Conservation (phyloP, 495 filamentous ascomycete species). For the Xylaria grammica region DNA sequence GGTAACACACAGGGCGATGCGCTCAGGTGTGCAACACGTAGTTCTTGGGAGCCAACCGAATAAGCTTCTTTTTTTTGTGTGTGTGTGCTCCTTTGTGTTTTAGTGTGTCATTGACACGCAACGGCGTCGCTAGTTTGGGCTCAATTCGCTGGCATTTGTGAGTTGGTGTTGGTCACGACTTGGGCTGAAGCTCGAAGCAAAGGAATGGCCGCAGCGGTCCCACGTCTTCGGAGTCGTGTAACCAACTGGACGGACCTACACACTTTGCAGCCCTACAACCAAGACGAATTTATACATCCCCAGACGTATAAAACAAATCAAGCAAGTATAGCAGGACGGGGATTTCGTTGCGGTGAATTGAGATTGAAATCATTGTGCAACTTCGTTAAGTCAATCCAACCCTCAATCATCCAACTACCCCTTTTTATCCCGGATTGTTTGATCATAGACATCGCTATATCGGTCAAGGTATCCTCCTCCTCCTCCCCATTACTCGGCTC, state of each 20-base stretch:
- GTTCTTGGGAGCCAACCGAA: slow-evolving; percentile 6
- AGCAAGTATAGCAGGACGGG: background rate
- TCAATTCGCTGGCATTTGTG: slow-evolving; percentile 3
- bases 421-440: background rate
- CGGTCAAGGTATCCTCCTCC: background rate
- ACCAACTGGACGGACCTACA: slow-evolving; percentile 1
- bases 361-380: background rate
- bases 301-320: background rate
- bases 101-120: background rate
- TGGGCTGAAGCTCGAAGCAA: slow-evolving; percentile 5
- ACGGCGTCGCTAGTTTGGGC: background rate
- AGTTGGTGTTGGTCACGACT: slow-evolving; percentile 8
- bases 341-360: background rate
- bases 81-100: background rate
- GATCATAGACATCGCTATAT: background rate
- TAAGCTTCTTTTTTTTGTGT: background rate
- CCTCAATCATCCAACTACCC: background rate
- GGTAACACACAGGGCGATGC: slow-evolving; percentile 10
- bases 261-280: slow-evolving; percentile 9
- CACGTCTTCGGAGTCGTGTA: slow-evolving; percentile 18
- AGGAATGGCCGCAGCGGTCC: slow-evolving; percentile 17
- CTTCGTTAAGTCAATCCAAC: background rate
- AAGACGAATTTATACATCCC: background rate
- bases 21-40: slow-evolving; percentile 16
- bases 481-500: background rate